Percentiles rank a stretch among this genome's conserved stretches.
Evolutionary conservation across 2,329 filamentous ascomycete species (phyloP).

Genomic region (Cercospora beticola): DNA sequence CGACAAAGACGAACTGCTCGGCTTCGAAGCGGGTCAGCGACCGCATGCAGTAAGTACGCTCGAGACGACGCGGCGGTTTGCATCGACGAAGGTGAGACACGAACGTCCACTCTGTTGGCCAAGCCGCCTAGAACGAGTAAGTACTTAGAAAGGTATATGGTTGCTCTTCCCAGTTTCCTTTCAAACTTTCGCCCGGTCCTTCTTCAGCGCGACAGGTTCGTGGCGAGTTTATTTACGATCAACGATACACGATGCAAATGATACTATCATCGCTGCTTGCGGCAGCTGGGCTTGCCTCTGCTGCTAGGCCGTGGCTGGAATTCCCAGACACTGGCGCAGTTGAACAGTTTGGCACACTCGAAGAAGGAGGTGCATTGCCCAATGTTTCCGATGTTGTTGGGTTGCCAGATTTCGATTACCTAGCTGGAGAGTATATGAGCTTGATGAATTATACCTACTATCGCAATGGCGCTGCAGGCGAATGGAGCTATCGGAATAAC

Average conservation of each 20-base stretch:
- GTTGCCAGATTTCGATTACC: slow-evolving; percentile 23
- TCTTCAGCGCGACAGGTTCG: slow-evolving; percentile 11
- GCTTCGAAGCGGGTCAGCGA: not conserved
- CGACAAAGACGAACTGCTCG: not conserved
- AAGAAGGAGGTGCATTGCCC: slow-evolving; percentile 16
- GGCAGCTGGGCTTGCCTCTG: slow-evolving; percentile 15
- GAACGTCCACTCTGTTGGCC: not conserved
- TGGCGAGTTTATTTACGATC: not conserved
- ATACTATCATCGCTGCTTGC: slow-evolving; percentile 9
- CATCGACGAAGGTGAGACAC: slow-evolving; percentile 3
- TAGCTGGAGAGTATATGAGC: slow-evolving; percentile 21
- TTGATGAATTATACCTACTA: slow-evolving; percentile 31
- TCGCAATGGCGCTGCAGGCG: slow-evolving; percentile 31
- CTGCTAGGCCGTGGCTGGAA: slow-evolving; percentile 21
- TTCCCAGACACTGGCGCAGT: slow-evolving; percentile 21
- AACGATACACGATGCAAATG: slow-evolving; percentile 10
- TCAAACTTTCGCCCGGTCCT: not conserved
- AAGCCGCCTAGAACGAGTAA: not conserved
- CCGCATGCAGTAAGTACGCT: not conserved
- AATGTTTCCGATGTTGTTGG: slow-evolving; percentile 19
- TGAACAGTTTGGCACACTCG: slow-evolving; percentile 20
- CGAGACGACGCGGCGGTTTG: not conserved
- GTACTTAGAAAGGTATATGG: not conserved
- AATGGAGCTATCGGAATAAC: slow-evolving; percentile 34
- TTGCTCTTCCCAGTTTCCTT: not conserved